These are phyloP conservation scores for Trichosporon faecale DNA, from an alignment of 1,284 basidiomycete genomes.

Conservation along the genomic window DNA sequence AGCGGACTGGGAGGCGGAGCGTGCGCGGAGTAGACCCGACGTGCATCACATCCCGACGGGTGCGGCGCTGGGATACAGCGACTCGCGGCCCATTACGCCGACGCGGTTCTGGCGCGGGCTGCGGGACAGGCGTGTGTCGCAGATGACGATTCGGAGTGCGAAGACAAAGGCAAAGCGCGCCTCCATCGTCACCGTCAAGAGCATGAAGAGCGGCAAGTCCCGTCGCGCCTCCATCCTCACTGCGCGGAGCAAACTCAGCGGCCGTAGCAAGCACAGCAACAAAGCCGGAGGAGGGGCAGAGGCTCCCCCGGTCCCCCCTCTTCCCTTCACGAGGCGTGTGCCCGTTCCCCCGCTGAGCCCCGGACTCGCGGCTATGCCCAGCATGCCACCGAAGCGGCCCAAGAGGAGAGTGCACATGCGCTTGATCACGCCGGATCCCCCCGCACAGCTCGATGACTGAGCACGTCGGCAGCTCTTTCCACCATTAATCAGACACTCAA, in stretches of 20 bases:
- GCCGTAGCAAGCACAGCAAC: not conserved
- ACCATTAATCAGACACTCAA: not conserved
- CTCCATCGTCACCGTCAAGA: not conserved
- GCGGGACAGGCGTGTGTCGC: not conserved
- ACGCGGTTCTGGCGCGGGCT: conserved; percentile 1
- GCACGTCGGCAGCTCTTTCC: not conserved
- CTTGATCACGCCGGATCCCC: not conserved
- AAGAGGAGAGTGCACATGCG: not conserved
- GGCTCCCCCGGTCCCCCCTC: not conserved
- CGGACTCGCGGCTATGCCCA: not conserved
- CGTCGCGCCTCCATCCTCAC: not conserved
- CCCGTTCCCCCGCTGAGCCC: not conserved
- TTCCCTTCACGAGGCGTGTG: not conserved
- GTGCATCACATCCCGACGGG: not conserved
- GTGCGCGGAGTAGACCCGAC: not conserved
- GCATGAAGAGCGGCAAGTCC: not conserved
- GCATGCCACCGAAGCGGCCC: not conserved
- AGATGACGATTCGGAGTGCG: not conserved
- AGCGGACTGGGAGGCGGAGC: conserved; percentile 1
- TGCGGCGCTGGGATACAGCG: not conserved
- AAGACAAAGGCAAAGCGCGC: conserved; percentile 3
- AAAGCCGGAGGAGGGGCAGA: not conserved
- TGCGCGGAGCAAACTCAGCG: not conserved
- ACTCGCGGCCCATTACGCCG: not conserved
- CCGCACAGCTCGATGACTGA: not conserved